Conservation (phyloP, 2,329 filamentous ascomycete genomes). For the Rasamsonia emersonii region DNA sequence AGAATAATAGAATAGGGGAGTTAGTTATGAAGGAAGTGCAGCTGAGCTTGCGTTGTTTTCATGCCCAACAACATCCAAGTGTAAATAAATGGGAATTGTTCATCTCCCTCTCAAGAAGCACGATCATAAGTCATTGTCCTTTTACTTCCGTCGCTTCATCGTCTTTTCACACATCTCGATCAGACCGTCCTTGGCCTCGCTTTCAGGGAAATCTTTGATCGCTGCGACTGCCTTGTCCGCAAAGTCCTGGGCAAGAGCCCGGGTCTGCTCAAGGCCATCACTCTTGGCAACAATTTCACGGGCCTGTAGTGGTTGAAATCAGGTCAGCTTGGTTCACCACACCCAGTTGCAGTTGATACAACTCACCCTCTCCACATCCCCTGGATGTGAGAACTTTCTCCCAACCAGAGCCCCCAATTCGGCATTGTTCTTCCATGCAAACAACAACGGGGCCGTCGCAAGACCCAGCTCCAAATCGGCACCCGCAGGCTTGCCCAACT, state of each 20-base stretch:
- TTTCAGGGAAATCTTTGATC: constrained; percentile 80
- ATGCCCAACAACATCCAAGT: no score
- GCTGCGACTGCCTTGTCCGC: constrained; percentile 77
- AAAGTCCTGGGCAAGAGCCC: constrained; percentile 83
- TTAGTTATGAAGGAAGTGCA: not conserved
- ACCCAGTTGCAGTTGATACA: not conserved
- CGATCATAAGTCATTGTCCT: no score
- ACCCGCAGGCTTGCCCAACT: constrained; percentile 89
- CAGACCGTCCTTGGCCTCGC: constrained; percentile 84
- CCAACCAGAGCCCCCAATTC: constrained; percentile 84
- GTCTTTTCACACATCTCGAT: constrained; percentile 93
- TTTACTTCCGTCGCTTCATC: constrained; percentile 73
- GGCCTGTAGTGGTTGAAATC: constrained; percentile 50
- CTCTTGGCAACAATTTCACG: constrained; percentile 74
- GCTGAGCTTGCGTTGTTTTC: no score
- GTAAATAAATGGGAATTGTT: no score
- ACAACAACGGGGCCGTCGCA: constrained; percentile 85
- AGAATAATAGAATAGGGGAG: not conserved
- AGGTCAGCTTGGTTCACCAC: constrained; percentile 2
- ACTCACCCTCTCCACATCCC: constrained; percentile 75
- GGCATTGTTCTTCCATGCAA: constrained; percentile 85
- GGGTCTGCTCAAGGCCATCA: constrained; percentile 84
- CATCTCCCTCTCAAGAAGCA: no score
- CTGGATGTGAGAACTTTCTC: constrained; percentile 74
- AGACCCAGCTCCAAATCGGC: constrained; percentile 89